Percentiles rank a stretch among this genome's conserved stretches.
Evolutionary conservation across 345 rosid species (phyloP).

Genomic region (Geranium rotundifolium): DNA sequence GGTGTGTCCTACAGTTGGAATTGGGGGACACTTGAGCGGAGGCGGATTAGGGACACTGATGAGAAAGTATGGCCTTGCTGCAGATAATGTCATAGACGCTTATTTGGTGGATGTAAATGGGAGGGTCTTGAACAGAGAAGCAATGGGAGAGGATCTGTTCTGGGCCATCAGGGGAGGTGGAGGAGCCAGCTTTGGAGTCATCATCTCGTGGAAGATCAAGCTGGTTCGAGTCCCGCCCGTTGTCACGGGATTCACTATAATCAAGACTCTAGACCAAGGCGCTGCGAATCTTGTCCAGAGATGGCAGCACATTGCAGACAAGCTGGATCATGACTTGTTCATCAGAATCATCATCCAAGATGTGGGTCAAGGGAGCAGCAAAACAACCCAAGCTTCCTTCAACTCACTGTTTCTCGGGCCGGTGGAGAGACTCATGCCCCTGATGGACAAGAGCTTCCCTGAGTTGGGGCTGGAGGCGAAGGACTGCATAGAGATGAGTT

Average conservation of each 20-base stretch:
- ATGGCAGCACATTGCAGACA: constrained; percentile 32
- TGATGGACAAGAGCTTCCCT: constrained; percentile 26
- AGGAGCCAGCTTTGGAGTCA: constrained; percentile 38
- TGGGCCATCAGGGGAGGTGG: constrained; percentile 57
- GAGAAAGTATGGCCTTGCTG: constrained; percentile 37
- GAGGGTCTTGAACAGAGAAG: constrained; percentile 19
- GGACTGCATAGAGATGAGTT: constrained; percentile 33
- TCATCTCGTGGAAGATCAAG: constrained; percentile 34
- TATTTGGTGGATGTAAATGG: constrained; percentile 28
- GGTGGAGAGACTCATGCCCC: constrained; percentile 13
- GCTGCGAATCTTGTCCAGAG: constrained; percentile 22
- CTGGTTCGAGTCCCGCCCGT: constrained; percentile 30
- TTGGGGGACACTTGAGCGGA: constrained; percentile 36
- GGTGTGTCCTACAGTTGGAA: constrained; percentile 30
- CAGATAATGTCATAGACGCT: constrained; percentile 36
- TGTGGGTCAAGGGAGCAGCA: constrained; percentile 6
- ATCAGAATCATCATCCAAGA: constrained; percentile 22
- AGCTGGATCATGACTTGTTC: constrained; percentile 29
- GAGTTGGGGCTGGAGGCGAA: constrained; percentile 24
- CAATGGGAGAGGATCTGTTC: constrained; percentile 44
- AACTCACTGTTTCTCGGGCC: constrained; percentile 32
- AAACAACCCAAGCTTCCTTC: constrained; percentile 19
- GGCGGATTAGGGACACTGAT: constrained; percentile 36
- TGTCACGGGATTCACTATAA: constrained; percentile 26
- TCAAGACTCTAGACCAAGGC: constrained; percentile 15